Evolutionary conservation across 2,329 filamentous ascomycete genomes (phyloP).

Genomic region (Trichophyton benhamiae): DNA sequence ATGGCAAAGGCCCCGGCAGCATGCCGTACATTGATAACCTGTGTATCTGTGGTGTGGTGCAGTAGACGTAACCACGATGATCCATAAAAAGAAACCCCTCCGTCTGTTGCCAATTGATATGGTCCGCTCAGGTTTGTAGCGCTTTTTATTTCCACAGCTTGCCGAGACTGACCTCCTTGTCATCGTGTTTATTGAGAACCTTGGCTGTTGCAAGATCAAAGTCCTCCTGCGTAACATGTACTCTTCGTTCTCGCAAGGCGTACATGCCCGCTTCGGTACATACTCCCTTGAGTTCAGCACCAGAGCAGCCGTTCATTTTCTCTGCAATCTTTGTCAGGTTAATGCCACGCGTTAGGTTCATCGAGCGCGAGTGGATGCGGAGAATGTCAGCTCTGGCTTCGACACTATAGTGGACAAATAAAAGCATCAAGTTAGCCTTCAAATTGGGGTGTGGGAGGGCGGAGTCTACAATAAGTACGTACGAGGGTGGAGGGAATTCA

Average conservation of each 20-base stretch:
- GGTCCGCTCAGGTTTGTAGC: not conserved
- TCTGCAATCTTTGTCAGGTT: conserved; percentile 97
- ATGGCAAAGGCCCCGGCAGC: not conserved
- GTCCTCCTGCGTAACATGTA: conserved; percentile 97
- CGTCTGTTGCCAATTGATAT: not conserved
- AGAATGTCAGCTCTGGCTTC: conserved; percentile 96
- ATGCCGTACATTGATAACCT: not conserved
- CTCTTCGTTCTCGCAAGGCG: conserved; percentile 81
- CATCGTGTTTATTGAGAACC: conserved; percentile 98
- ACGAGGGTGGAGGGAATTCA: conserved; percentile 90
- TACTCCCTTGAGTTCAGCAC: conserved; percentile 94
- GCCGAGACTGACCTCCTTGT: conserved; percentile 85
- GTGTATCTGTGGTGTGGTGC: not conserved
- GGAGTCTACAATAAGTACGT: conserved; percentile 17
- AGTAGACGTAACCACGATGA: not conserved
- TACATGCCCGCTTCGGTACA: conserved; percentile 99
- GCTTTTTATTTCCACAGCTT: conserved; percentile 63
- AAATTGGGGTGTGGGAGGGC: not conserved
- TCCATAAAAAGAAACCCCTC: not conserved
- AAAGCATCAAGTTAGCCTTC: not conserved
- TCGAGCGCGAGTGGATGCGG: conserved; percentile 91
- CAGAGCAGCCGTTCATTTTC: conserved; percentile 99
- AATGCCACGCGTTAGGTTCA: conserved; percentile 96
- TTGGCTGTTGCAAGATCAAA: conserved; percentile 97
- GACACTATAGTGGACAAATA: conserved; percentile 37